phyloP scores from a whole-genome alignment of 768 basidiomycete species.

The Exsudoporus frostii region DNA sequence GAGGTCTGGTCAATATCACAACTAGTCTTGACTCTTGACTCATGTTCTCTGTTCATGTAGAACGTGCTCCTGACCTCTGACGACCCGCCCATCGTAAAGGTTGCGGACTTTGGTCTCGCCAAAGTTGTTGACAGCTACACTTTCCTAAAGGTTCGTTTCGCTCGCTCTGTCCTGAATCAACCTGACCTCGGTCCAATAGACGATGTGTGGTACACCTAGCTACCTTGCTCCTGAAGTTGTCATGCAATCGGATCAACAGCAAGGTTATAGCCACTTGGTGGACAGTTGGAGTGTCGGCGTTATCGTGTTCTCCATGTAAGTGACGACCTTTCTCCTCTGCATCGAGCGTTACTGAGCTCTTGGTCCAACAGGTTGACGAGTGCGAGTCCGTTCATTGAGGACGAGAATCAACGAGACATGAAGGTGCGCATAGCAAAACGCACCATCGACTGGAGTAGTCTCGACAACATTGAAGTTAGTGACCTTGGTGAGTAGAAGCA shows the following conservation, averaged over 20 bases:
- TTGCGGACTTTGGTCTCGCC: constrained; percentile 95
- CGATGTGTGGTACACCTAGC: constrained; percentile 95
- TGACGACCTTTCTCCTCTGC: not conserved
- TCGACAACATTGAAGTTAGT: constrained; percentile 41
- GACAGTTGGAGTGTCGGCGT: constrained; percentile 98
- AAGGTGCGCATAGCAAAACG: constrained; percentile 58
- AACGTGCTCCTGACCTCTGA: constrained; percentile 81
- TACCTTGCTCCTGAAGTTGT: constrained; percentile 96
- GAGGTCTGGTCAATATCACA: constrained; percentile 43
- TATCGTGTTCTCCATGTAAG: constrained; percentile 88
- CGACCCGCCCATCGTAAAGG: constrained; percentile 70
- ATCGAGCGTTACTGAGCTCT: not conserved
- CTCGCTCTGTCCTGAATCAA: not conserved
- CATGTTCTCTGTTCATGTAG: constrained; percentile 31
- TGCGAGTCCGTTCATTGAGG: constrained; percentile 76
- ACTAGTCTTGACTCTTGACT: constrained; percentile 3
- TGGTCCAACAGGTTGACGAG: constrained; percentile 63
- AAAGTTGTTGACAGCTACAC: constrained; percentile 83
- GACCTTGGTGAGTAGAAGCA: constrained; percentile 40
- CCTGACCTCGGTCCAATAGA: constrained; percentile 39
- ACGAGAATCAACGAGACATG: constrained; percentile 57
- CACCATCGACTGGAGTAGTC: constrained; percentile 56
- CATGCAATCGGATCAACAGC: constrained; percentile 46
- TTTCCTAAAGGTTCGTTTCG: constrained; percentile 61
- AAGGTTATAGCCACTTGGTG: constrained; percentile 82